Conservation (phyloP, 1,139 yeast species). For the Zygoascus hellenicus region DNA sequence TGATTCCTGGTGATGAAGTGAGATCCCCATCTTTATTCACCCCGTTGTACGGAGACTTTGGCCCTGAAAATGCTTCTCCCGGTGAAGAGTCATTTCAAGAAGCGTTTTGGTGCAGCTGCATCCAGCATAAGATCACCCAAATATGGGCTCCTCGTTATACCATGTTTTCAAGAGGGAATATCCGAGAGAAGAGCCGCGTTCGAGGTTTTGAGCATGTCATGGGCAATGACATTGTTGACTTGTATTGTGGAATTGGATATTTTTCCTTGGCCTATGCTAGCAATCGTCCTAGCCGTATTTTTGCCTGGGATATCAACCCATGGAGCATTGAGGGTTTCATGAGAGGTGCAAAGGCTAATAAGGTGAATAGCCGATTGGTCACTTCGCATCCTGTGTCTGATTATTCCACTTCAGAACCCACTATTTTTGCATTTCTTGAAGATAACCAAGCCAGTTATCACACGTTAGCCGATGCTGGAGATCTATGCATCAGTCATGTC, state of each 20-base stretch:
- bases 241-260: slow-evolving; percentile 85
- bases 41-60: slow-evolving; percentile 64
- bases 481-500: slow-evolving; percentile 50
- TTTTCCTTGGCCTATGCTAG: slow-evolving; percentile 65
- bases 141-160: slow-evolving; percentile 82
- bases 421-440: slow-evolving; percentile 53
- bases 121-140: slow-evolving; percentile 72
- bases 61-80: slow-evolving; percentile 43
- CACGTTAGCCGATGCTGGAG: slow-evolving; percentile 34
- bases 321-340: slow-evolving; percentile 74
- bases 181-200: slow-evolving; percentile 71
- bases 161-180: slow-evolving; percentile 87
- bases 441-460: slow-evolving; percentile 47
- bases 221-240: slow-evolving; percentile 50
- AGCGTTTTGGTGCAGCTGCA: slow-evolving; percentile 67
- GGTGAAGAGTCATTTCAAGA: slow-evolving; percentile 38
- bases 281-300: slow-evolving; percentile 46
- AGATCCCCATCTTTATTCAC: slow-evolving; percentile 56
- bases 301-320: slow-evolving; percentile 83
- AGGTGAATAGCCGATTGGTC: slow-evolving; percentile 37
- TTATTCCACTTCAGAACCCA: slow-evolving; percentile 1
- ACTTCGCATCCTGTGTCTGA: slow-evolving; percentile 19
- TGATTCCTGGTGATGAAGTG: slow-evolving; percentile 50
- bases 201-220: slow-evolving; percentile 28
- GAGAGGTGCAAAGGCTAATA: slow-evolving; percentile 48